Evolutionary conservation across 306 rosid species (phyloP), one percentile per base, ranked within the genome.

Genomic region (Potentilla sterilis): DNA sequence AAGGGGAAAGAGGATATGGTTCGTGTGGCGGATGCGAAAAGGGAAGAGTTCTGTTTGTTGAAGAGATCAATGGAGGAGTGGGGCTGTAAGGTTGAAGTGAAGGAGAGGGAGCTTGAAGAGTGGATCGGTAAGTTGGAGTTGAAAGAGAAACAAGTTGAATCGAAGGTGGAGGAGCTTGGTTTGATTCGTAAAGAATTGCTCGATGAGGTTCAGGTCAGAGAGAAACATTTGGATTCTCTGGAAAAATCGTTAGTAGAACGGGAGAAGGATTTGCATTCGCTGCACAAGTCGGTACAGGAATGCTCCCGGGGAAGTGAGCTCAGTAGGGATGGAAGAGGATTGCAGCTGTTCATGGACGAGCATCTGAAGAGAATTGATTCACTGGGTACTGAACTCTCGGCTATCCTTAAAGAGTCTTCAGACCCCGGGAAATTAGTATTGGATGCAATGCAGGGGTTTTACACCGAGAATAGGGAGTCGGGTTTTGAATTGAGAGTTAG

Each of bases 391-490:
- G 79, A 81, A 63, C 46, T 86, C 7, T 55, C 71, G 10, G n/a
- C 32, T 10, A 57, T 77, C 74, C 87, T 88, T 42, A 72, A 28
- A 72, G 48, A 70, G 6, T 86, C 86, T 7, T 37, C 65, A 2
- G 69, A 84, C 70, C 89, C 89, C 1, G 80, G 84, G 2, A 85
- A 75, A 65, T 75, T 86, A 75, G 90, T 86, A 24, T 72, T 89
- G 48, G 89, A 86, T 77, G 87, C 85, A 28, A 74, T 86, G 78
- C 69, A 62, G 70, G 87, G 86, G n/a, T 86, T 86, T 72, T 83
- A 79, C 72, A 77, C 87, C n/a, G 75, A 59, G 44, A 69, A 75
- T 46, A 28, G 18, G 69, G 79, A 73, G 32, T 57, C 46, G 24
- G 82, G 79, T 22, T 68, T 67, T 49, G 83, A 85, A 38, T 54